These are phyloP conservation scores for Fraxinus floribunda DNA, from an alignment of 305 asterid genomes.

Conservation along the genomic window DNA sequence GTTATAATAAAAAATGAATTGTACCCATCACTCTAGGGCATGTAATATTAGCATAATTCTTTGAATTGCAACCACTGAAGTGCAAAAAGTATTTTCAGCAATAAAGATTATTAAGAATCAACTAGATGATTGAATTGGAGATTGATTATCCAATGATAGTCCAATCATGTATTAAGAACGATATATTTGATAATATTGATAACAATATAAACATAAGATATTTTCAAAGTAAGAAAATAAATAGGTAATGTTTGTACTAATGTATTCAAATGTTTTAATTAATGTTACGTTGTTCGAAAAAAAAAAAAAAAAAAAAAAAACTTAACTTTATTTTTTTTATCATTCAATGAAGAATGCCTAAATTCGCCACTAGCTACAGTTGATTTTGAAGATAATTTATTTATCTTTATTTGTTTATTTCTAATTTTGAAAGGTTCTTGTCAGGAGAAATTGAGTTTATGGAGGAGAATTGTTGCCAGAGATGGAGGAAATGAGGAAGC, in stretches of 20 bases:
- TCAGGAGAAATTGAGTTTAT: background rate
- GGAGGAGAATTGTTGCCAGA: background rate
- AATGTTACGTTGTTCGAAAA: too few relatives aligned
- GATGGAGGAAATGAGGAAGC: background rate
- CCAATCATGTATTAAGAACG: background rate
- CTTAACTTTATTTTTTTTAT: too few relatives aligned
- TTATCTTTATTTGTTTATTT: too few relatives aligned
- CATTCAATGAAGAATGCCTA: too few relatives aligned
- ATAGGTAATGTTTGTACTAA: background rate
- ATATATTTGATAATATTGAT: background rate
- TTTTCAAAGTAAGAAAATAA: background rate
- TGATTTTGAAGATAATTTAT: background rate
- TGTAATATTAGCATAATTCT: background rate
- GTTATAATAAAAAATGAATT: background rate
- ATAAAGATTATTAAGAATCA: background rate
- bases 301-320: too few relatives aligned
- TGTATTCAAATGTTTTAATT: too few relatives aligned
- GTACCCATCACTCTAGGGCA: background rate
- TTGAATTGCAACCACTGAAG: background rate
- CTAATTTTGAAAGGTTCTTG: background rate
- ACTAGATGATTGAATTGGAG: background rate
- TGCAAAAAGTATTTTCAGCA: background rate
- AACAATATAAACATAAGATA: too few relatives aligned
- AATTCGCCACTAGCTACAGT: background rate
- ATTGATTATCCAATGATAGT: background rate